These are phyloP conservation scores for Ophiocordyceps camponoti-saundersi DNA, from an alignment of 2,329 filamentous ascomycete species.

Conservation along the genomic window DNA sequence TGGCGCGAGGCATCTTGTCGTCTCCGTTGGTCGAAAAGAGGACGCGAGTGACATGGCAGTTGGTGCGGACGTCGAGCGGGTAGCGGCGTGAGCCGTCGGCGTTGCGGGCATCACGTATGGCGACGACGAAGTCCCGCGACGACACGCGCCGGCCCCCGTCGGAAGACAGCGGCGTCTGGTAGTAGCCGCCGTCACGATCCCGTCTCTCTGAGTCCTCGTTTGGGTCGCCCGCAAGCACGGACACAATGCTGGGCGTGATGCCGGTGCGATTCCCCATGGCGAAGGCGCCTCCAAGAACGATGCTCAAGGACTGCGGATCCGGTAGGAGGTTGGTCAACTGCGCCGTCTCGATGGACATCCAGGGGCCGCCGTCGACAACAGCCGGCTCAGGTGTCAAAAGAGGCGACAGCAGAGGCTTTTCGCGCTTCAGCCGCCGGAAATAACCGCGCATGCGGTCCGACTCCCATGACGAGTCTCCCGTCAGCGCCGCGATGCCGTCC, in stretches of 20 bases:
- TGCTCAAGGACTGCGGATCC: conserved; percentile 31
- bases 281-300: conserved; percentile 8
- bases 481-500: conserved; percentile 36
- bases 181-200: conserved; percentile 26
- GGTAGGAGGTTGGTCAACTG: conserved; percentile 30
- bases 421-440: conserved; percentile 37
- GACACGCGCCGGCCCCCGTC: conserved; percentile 23
- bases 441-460: conserved; percentile 43
- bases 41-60: conserved; percentile 17
- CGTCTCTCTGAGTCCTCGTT: conserved; percentile 27
- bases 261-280: conserved; percentile 13
- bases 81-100: conserved; percentile 2
- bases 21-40: conserved; percentile 12
- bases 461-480: conserved; percentile 42
- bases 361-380: conserved; percentile 26
- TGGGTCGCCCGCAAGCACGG: conserved; percentile 28
- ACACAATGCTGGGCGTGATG: conserved; percentile 11
- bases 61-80: conserved; percentile 7
- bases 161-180: conserved; percentile 27
- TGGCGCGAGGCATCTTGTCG: conserved; percentile 15
- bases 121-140: conserved; percentile 30
- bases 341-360: conserved; percentile 33
- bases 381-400: not conserved
- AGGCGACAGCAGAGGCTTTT: conserved; percentile 23
- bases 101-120: conserved; percentile 10